These are phyloP conservation scores for Marasmius tenuissimus DNA, from an alignment of 1,284 basidiomycete species.

Conservation along the genomic window DNA sequence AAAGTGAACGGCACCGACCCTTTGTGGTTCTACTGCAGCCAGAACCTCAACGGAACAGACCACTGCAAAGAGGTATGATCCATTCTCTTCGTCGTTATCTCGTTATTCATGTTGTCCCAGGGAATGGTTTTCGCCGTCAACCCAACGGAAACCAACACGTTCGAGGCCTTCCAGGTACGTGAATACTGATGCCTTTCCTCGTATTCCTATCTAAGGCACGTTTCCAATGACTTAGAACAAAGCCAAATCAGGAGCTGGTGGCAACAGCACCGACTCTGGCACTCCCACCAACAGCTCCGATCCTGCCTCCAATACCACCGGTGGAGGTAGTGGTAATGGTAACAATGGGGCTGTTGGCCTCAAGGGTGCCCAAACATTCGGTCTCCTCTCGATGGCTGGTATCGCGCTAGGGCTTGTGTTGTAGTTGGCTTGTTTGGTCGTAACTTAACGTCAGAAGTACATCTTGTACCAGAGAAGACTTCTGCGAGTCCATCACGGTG, in stretches of 20 bases:
- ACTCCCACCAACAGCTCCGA: conserved; percentile 15
- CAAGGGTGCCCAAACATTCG: conserved; percentile 23
- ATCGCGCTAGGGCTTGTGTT: conserved; percentile 34
- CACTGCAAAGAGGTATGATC: neutral
- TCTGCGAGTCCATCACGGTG: no score
- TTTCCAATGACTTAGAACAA: conserved; percentile 29
- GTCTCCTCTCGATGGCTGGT: conserved; percentile 31
- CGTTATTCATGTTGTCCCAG: conserved; percentile 26
- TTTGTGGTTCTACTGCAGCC: conserved; percentile 55
- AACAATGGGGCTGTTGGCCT: neutral
- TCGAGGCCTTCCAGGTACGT: conserved; percentile 42
- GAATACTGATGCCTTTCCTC: no score
- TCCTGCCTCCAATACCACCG: conserved; percentile 17
- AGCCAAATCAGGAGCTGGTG: conserved; percentile 9
- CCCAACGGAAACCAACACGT: conserved; percentile 41
- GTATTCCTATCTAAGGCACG: conserved; percentile 6
- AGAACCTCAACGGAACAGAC: conserved; percentile 27
- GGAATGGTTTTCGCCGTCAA: conserved; percentile 60
- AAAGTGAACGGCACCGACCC: conserved; percentile 23
- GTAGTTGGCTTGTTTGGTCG: conserved; percentile 14
- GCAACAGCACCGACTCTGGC: conserved; percentile 15
- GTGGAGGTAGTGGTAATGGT: neutral
- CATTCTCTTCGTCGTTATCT: neutral
- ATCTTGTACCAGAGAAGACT: no score
- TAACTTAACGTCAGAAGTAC: no score